Conservation (phyloP, 768 basidiomycete species). For the Termitomyces sp. region DNA sequence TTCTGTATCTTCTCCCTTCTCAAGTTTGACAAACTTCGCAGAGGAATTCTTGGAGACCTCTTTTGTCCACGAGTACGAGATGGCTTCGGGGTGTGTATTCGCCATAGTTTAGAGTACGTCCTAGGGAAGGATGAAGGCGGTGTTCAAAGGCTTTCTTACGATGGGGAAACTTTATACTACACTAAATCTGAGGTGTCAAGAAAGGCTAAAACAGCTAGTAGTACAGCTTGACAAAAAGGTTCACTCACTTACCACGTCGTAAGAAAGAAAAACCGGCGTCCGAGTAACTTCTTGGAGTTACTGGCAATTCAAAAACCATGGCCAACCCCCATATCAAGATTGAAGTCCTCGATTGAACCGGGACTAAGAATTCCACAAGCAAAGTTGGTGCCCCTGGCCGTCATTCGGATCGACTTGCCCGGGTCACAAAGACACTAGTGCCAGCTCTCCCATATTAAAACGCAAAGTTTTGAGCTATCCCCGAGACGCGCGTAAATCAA, state of each 20-base stretch:
- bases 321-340: not conserved
- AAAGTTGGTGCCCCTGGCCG: not conserved
- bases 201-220: slow-evolving; percentile 2
- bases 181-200: slow-evolving; percentile 4
- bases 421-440: not conserved
- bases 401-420: not conserved
- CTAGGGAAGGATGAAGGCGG: not conserved
- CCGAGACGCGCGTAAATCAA: slow-evolving; percentile 1
- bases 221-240: slow-evolving; percentile 13
- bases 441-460: not conserved
- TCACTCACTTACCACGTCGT: slow-evolving; percentile 7
- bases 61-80: slow-evolving; percentile 11
- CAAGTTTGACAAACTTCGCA: slow-evolving; percentile 11
- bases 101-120: slow-evolving; percentile 7
- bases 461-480: not conserved
- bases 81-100: slow-evolving; percentile 3
- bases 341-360: not conserved
- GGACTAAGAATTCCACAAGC: not conserved
- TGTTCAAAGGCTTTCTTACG: not conserved
- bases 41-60: slow-evolving; percentile 7
- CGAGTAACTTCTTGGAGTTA: not conserved
- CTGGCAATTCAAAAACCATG: slow-evolving; percentile 6
- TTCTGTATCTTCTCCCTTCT: slow-evolving; percentile 5
- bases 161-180: slow-evolving; percentile 11
- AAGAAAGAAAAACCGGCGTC: slow-evolving; percentile 4